A percentile compares a stretch with the other conserved stretches of the same genome.
Evolutionary conservation across 768 basidiomycete genomes (phyloP).

Genomic region (Tephrocybe sp.): DNA sequence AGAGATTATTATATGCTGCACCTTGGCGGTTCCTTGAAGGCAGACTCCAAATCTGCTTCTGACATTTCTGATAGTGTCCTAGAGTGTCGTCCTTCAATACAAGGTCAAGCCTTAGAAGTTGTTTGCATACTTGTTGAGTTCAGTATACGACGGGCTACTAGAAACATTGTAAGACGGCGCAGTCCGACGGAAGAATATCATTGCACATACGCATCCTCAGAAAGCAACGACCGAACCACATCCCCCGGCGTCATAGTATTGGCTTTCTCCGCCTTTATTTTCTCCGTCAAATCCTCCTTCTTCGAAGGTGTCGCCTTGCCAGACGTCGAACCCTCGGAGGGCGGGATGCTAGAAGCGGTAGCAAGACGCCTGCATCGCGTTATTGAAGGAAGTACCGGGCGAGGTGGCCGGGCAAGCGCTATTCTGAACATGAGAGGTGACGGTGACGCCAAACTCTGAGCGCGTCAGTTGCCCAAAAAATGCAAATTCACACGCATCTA

Average conservation of each 20-base stretch:
- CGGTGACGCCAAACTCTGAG: not conserved
- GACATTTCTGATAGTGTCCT: conserved; percentile 9
- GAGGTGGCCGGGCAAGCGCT: conserved; percentile 15
- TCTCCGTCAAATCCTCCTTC: not conserved
- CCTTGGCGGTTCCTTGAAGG: conserved; percentile 13
- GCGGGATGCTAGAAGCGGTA: conserved; percentile 4
- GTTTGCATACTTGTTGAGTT: conserved; percentile 6
- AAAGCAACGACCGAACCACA: not conserved
- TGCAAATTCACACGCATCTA: conserved; percentile 12
- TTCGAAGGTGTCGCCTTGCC: not conserved
- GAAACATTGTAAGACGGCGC: not conserved
- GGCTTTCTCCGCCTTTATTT: not conserved
- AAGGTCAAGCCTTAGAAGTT: not conserved
- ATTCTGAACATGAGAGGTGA: conserved; percentile 15
- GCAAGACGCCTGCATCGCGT: conserved; percentile 14
- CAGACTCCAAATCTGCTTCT: conserved; percentile 9
- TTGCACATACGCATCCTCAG: conserved; percentile 8
- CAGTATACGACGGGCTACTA: not conserved
- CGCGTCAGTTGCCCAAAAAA: conserved; percentile 11
- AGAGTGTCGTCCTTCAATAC: not conserved
- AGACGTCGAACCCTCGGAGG: not conserved
- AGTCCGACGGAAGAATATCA: not conserved
- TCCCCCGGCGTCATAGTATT: not conserved
- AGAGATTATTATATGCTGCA: not conserved
- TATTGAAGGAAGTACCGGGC: conserved; percentile 11